A percentile compares a stretch with the other conserved stretches of the same genome.
Conservation (phyloP, 768 basidiomycete genomes). For the Vararia minispora region DNA sequence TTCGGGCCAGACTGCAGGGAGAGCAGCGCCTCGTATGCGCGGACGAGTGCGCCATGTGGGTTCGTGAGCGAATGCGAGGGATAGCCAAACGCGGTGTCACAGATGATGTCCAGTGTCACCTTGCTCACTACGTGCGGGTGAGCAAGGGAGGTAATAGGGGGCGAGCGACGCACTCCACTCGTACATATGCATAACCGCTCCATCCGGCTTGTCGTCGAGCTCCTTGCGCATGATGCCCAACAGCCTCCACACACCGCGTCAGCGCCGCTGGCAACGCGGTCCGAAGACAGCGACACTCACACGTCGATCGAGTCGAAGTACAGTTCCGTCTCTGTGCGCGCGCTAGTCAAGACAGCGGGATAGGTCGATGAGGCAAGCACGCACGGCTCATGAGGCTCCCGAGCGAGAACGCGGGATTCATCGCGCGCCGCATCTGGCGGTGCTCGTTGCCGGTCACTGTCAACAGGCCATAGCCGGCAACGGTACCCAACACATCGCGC, state of each 20-base stretch:
- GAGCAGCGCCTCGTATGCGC: constrained; percentile 33
- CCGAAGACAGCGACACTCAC: constrained; percentile 18
- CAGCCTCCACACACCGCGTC: too few species aligned
- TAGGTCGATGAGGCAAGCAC: too few species aligned
- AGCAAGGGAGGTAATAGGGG: neutral
- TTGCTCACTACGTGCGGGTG: constrained; percentile 30
- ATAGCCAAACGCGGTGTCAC: constrained; percentile 39
- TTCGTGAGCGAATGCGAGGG: constrained; percentile 32
- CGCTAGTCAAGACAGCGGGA: too few species aligned
- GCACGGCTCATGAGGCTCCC: constrained; percentile 10
- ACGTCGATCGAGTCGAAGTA: constrained; percentile 36
- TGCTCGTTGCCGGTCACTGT: constrained; percentile 12
- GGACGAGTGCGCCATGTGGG: constrained; percentile 34
- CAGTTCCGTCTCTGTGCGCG: constrained; percentile 29
- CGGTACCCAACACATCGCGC: constrained; percentile 29
- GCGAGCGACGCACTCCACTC: constrained; percentile 31
- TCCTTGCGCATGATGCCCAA: too few species aligned
- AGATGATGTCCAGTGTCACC: constrained; percentile 42
- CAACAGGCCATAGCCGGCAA: constrained; percentile 18
- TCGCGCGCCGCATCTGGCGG: constrained; percentile 11
- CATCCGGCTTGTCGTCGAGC: constrained; percentile 18
- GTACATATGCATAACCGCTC: constrained; percentile 25
- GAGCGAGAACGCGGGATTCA: constrained; percentile 14
- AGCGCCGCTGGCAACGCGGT: too few species aligned
- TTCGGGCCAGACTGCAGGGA: constrained; percentile 29